Base-by-base conservation (phyloP, 768 basidiomycete genomes). In the Pleurotus cornucopiae region DNA sequence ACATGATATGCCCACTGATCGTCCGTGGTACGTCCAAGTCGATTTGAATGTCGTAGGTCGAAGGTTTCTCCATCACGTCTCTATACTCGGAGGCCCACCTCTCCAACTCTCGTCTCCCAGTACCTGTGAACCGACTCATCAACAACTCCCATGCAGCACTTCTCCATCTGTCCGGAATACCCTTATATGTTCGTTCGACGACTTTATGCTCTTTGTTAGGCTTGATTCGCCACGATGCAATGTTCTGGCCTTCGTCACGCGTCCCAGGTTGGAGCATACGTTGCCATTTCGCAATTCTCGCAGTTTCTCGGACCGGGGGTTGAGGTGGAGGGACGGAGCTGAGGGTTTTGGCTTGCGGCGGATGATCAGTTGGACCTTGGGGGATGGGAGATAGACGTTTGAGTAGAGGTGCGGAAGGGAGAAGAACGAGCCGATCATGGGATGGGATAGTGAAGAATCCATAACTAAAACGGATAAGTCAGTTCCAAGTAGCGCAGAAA, bases 1-100 rank as follows among this genome's bases (percentile, higher is more conserved):
- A 99, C 76, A 95, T 80, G 57, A 97, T 81, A 72, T 98, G 94
- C 0, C 94, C 94, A 58, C 85, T 90, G 61, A 98, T 97, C 11
- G 97, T 98, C 65, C 97, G 74, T 2, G 97, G 97, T 1, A 98
- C 95, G 65, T 99, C 97, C 61, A 99, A 76, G 72, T 99, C 97
- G 62, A 98, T 98, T 74, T 98, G 97, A 30, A 98, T 84, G 69
- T 99, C 97, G 67, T 93, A 95, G 6, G 75, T 80, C 40, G 93
- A 96, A 14, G 94, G 89, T 57, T 81, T 83, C 49, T 94, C 90
- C 60, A 94, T 66, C 6, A 76, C 77, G 40, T 85, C 82, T 60
- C 77, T 73, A 61, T 89, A 90, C 56, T 82, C 76, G 34, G 67
- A 64, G 18, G 69, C 76, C 11, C 83, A 72, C 51, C 63, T 65